phyloP scores from a whole-genome alignment of 2,329 filamentous ascomycete genomes.

The Phyllosticta citribraziliensis region DNA sequence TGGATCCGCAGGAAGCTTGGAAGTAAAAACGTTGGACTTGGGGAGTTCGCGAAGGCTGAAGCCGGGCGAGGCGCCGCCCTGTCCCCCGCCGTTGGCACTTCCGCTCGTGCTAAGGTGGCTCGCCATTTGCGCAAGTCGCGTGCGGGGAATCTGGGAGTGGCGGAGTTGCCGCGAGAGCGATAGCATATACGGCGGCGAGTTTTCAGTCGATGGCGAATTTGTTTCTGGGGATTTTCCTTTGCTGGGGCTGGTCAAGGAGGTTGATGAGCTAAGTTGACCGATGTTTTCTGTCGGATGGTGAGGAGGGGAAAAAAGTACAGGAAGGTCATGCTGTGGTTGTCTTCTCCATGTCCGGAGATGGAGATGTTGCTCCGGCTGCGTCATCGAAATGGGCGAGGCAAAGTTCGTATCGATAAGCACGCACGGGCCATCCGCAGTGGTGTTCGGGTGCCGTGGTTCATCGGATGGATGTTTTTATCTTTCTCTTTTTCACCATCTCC shows the following conservation, averaged over 20 bases:
- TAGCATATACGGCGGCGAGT: constrained; percentile 13
- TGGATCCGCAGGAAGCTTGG: constrained; percentile 63
- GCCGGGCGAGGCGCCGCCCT: constrained; percentile 12
- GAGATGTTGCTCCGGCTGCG: background rate
- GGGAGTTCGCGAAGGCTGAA: constrained; percentile 43
- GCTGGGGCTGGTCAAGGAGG: background rate
- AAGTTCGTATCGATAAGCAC: background rate
- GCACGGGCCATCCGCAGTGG: background rate
- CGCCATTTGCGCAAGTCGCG: constrained; percentile 36
- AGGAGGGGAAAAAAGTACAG: background rate
- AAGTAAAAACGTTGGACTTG: constrained; percentile 56
- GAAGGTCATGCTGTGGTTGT: background rate
- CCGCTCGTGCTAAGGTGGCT: constrained; percentile 27
- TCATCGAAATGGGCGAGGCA: background rate
- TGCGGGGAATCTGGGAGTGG: constrained; percentile 9
- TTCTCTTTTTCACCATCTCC: background rate
- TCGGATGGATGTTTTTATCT: background rate
- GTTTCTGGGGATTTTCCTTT: background rate
- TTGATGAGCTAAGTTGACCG: background rate
- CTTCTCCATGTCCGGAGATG: background rate
- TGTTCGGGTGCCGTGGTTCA: background rate
- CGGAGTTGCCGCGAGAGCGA: constrained; percentile 12
- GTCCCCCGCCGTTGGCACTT: constrained; percentile 9
- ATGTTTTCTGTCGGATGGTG: background rate
- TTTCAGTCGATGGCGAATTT: background rate